Base-by-base conservation (phyloP, 345 rosid genomes). In the Dipteronia sinensis region DNA sequence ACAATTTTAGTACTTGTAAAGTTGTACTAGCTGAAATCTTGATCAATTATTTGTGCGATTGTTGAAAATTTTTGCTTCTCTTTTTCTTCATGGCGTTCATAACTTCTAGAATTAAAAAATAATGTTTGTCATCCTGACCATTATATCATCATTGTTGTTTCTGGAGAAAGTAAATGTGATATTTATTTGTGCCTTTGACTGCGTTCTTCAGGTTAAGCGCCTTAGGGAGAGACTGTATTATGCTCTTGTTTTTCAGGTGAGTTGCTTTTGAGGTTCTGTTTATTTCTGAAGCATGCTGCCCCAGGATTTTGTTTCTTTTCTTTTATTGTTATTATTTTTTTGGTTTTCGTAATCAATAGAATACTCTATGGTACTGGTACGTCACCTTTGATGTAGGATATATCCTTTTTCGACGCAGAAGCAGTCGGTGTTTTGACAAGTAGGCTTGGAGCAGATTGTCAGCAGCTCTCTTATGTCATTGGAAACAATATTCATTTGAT, bases 361-460 rank as follows among this genome's bases (percentile, higher is more conserved):
- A 58, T 58, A 59, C 59, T 69, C 10, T 56, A 4, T 76, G 69
- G 73, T 69, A 51, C 56, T 51, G 47, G 53, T 51, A 51, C 38
- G 29, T 72, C 16, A 46, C 53, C 34, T 79, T 72, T 79, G 76
- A 69, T 78, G 72, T 80, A 89, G 90, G 87, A 89, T 66, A 70
- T 87, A 71, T 34, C 79, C 16, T 89, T 89, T 79, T 89, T 87
- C 66, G 88, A 89, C 64, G 38, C 44, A 65, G 86, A 84, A 83
- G 67, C 87, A 25, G 87, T 83, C 65, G 92, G 92, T 76, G 78
- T 61, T 72, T 79, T 87, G 85, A 89, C 89, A 13, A 89, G 89
- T 78, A 83, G 92, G 80, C 85, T 89, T 4, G 87, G 90, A 58
- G 80, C 87, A 75, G 92, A 89, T 78, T 89, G 92, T 76, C 90